Base-by-base conservation (phyloP, 2,329 filamentous ascomycete genomes). In the Canariomyces notabilis region DNA sequence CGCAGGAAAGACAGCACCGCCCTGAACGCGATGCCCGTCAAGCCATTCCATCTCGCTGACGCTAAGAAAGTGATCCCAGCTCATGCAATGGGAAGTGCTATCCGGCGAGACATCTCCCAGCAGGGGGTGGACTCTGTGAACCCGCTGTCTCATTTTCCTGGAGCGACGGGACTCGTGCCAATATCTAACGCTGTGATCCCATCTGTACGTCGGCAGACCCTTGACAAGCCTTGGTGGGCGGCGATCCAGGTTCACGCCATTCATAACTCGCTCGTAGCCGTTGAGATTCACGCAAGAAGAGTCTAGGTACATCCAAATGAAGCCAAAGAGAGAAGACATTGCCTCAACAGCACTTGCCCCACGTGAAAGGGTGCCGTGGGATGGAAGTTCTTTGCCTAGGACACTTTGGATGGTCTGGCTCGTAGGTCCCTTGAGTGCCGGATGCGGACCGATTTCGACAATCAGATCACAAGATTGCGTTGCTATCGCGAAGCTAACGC, bases 1-100 rank as follows among this genome's bases (percentile, higher is more conserved):
- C 1, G 57, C 67, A 0, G 74, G 74, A 41, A 74, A 72, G 6
- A 77, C 58, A 12, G 65, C 59, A 33, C 70, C 57, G 2, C 59
- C 57, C 20, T 69, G 61, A 37, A 60, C 44, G 18, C 53, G 48
- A 42, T 74, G 69, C 31, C 68, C 63, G 6, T 47, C 37, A 4
- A 73, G 48, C 71, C 70, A 74, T 3, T 37, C 33, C 4, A 57
- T 22, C 14, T 59, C 52, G n/a, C 11, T 11, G 0, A 31, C 16
- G 2, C 37, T 20, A 2, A 58, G 20, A 0, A 53, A 11, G 23
- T 58, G 49, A 2, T 40, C 20, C 57, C 57, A 59, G 5, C 32
- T 31, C 6, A 44, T n/a, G 8, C 44, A 34, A 32, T 44, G 29
- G 1, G 36, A 31, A n/a, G 18, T 38, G 31, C 15, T 16, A 5